Base-by-base conservation (phyloP, 768 basidiomycete species). In the Lentinus tigrinus region DNA sequence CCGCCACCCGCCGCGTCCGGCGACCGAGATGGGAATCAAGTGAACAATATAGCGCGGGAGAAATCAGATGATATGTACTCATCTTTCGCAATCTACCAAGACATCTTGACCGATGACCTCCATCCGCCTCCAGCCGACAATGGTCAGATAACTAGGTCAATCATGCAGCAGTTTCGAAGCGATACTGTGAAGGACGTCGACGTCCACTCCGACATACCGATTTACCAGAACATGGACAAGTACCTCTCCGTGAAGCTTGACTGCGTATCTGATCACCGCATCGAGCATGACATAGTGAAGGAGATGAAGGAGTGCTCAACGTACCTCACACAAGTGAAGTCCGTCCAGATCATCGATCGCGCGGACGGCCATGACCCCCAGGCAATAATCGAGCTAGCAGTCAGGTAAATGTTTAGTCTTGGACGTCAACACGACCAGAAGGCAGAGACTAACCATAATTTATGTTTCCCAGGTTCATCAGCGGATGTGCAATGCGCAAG, bases 191-290 rank as follows among this genome's bases (percentile, higher is more conserved):
- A 52, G 17, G 27, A 19, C 4, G 19, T 42, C 39, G 3, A 21
- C 4, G 19, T 58, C 44, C n/a, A 52, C 44, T 8, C 52, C 34
- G 51, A 39, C n/a, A 23, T 47, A n/a, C 34, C 36, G 2, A 37
- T 49, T 26, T 59, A 49, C 46, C 21, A 54, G 10, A 37, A 59
- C 19, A 54, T 59, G 52, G 46, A 42, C n/a, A 21, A 50, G 26
- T 59, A 59, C 17, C 26, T 53, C 28, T 31, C 37, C 37, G 37
- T 39, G 11, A 54, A 49, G 23, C 31, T 43, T 2, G 9, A 37
- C 27, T 53, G 52, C 39, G 39, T 53, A 4, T 59, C 28, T 23
- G 47, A 43, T 38, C 43, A 59, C 38, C 38, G 39, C 7, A 10
- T 36, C 17, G 28, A 54, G 7, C 58, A 53, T 39, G 58, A 53